Evolutionary conservation across 2,329 filamentous ascomycete genomes (phyloP), one percentile per base, ranked within the genome.

Genomic region (Aspergillus sp.): DNA sequence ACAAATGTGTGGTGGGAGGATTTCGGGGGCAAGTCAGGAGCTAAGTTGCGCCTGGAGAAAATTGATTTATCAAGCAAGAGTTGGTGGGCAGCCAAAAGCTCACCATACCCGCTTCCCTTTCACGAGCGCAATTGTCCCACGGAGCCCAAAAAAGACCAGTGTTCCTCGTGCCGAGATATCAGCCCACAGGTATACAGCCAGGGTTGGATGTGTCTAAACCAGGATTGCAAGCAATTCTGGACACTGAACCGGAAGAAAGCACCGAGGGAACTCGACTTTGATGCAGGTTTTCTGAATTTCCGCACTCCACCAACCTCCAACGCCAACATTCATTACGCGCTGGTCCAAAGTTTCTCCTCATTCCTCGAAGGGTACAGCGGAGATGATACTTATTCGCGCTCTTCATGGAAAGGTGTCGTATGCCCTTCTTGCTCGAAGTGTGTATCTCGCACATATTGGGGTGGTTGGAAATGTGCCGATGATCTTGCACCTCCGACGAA

Each of bases 1-100:
- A 89, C 87, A 0, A 78, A 88, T 52, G 78, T 91, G 0, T 93
- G 90, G 90, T 78, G 75, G 11, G 90, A 93, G 65, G 82, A 80
- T 60, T 71, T 77, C 1, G 71, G 69, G 2, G 66, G 65, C 2
- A 78, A 71, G 6, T 73, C 71, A 1, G 78, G 81, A 0, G 82
- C 84, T 65, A 86, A 85, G 63, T 80, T 89, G 26, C 84, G 89
- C 0, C 82, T 91, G 3, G 87, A 92, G 70, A 89, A 89, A 61
- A 74, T 90, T 0, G 71, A 87, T 16, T 69, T 82, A 0, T 59
- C 68, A 0, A 71, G 75, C 11, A 75, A 74, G 22, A 86, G 85
- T 36, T 90, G 85, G 87, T 91, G 87, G 86, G 73, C 79, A 4
- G 71, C 78, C 1, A 72, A 73, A 54, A 69, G 63, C 22, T 67